Evolutionary conservation across 495 filamentous ascomycete genomes (phyloP), one percentile per base, ranked within the genome.

Genomic region (Arthonia radiata): DNA sequence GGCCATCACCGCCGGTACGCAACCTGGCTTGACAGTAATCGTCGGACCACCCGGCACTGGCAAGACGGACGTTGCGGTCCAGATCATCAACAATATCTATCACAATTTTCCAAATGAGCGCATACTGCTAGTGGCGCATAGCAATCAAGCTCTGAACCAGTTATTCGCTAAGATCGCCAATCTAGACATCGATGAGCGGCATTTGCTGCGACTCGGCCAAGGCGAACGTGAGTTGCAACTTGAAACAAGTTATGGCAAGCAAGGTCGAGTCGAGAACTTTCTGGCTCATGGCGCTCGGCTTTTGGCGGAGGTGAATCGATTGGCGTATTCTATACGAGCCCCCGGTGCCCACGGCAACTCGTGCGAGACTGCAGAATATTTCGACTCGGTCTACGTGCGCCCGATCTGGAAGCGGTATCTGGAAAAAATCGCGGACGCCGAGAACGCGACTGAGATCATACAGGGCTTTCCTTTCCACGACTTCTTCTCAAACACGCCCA

Each of bases 51-150:
- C 86, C 5, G 86, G 86, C 9, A 99, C 86, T 2, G 86, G 86
- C 31, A 99, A 99, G 53, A 99, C 86, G 15, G 86, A 99, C 48
- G 89, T 99, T 30, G 80, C 79, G 15, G 93, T 83, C 3, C 86
- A 99, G 45, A 89, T 94, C 36, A 94, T 99, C 50, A 91, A 78
- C 58, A 93, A 93, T 42, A 74, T 99, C 28, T 99, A 94, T 46
- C 89, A 93, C 53, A 86, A 92, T 50, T 94, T 91, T 43, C 86
- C 89, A 10, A 57, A 61, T 15, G 80, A 99, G 44, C 70, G 81
- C 23, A 99, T 82, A 0, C 53, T 99, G 14, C 66, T 99, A 21
- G 71, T 99, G 36, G 89, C 86, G 7, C 86, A 94, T 47, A 92
- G 81, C 47, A 99, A 99, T 39, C 86, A 99, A 43, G 86, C 86